phyloP scores from a whole-genome alignment of 371 early-diverging fungal species.

The Entomophthora muscae region DNA sequence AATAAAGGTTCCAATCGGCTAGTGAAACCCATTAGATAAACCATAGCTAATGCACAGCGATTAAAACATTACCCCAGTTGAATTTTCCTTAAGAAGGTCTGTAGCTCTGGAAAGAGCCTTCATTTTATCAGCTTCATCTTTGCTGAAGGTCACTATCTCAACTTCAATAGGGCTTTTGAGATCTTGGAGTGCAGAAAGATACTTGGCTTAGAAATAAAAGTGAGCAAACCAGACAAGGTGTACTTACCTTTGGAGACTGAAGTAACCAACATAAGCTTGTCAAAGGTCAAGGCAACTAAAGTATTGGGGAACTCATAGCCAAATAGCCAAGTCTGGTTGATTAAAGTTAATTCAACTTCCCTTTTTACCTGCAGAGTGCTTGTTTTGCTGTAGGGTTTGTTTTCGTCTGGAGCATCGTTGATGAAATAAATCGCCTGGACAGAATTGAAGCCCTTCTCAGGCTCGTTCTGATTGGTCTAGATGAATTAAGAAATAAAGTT shows the following conservation, averaged over 20 bases:
- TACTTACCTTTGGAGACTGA: constrained; percentile 24
- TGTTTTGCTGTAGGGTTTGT: neutral
- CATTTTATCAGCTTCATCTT: constrained; percentile 19
- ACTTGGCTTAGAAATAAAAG: neutral
- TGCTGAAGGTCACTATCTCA: neutral
- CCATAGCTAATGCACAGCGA: no score
- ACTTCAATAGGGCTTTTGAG: neutral
- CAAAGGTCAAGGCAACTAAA: constrained; percentile 52
- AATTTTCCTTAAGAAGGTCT: constrained; percentile 9
- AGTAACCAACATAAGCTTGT: constrained; percentile 60
- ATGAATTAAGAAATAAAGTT: no score
- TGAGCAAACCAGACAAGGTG: neutral
- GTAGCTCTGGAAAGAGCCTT: constrained; percentile 22
- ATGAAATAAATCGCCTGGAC: neutral
- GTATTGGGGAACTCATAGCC: constrained; percentile 90
- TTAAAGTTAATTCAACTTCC: neutral
- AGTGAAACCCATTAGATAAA: no score
- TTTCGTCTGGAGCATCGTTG: neutral
- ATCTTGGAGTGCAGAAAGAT: constrained; percentile 19
- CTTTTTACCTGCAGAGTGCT: neutral
- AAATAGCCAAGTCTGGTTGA: constrained; percentile 70
- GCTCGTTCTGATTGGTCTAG: neutral
- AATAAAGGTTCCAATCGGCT: constrained; percentile 52
- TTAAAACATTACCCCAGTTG: neutral
- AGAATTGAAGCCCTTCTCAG: neutral